A percentile compares a stretch with the other conserved stretches of the same genome.
These are phyloP conservation scores for Fusarium circinatum DNA, from an alignment of 2,329 filamentous ascomycete species.

Conservation along the genomic window DNA sequence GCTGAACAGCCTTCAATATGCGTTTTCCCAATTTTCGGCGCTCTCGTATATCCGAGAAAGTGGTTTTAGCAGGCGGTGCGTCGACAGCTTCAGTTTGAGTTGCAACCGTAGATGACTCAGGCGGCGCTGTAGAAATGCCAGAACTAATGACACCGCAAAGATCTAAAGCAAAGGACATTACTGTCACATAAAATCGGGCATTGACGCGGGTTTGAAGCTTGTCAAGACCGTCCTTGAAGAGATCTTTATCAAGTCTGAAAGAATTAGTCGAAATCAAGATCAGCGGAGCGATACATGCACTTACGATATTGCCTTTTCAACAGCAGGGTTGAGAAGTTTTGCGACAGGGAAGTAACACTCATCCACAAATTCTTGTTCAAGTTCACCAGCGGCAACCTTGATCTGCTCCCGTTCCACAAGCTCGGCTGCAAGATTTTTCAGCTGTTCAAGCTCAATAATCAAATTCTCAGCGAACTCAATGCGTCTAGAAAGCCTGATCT, in stretches of 20 bases:
- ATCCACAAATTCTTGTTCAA: slow-evolving; percentile 84
- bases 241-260: slow-evolving; percentile 70
- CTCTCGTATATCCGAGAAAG: slow-evolving; percentile 77
- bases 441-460: slow-evolving; percentile 78
- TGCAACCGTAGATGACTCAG: slow-evolving; percentile 36
- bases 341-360: slow-evolving; percentile 91
- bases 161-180: slow-evolving; percentile 66
- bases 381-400: slow-evolving; percentile 80
- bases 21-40: slow-evolving; percentile 87
- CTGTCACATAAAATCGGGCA: slow-evolving; percentile 66
- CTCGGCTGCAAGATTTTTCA: slow-evolving; percentile 75
- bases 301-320: slow-evolving; percentile 85
- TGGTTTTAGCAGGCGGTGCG: slow-evolving; percentile 62
- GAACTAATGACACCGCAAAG: slow-evolving; percentile 64
- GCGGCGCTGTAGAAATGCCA: slow-evolving; percentile 59
- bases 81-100: slow-evolving; percentile 51
- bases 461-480: slow-evolving; percentile 88
- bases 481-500: slow-evolving; percentile 78
- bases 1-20: slow-evolving; percentile 85
- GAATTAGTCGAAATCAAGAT: slow-evolving; percentile 51
- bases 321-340: slow-evolving; percentile 77
- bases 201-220: slow-evolving; percentile 64
- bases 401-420: slow-evolving; percentile 79
- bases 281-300: slow-evolving; percentile 50
- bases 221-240: slow-evolving; percentile 65